Evolutionary conservation across 768 basidiomycete genomes (phyloP), one percentile per base, ranked within the genome.

Genomic region (Mrakia blollopis): DNA sequence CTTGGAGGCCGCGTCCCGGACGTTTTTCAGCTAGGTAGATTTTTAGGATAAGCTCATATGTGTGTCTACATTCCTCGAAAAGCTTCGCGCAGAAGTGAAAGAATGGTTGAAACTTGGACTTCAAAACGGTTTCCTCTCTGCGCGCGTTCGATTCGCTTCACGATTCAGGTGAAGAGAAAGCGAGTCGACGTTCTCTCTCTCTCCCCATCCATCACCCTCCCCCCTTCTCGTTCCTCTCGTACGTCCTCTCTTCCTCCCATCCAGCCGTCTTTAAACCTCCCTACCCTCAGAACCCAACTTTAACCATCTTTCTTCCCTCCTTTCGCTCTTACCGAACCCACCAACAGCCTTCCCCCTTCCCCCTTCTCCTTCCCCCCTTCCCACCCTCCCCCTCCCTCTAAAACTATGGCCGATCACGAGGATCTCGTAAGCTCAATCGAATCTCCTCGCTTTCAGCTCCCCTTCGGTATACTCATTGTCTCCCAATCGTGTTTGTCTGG

Each of bases 351-450:
- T n/a, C 69, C 25, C 61, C 61, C 28, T 60, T 41, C 60, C 41
- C 41, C 62, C 9, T 16, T 13, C 30, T n/a, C 41, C 28, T 63
- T 44, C 32, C 41, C 30, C 30, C 61, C 44, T 35, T 30, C 73
- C 32, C 68, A n/a, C 11, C 6, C 62, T 54, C 39, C 61, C 54
- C 44, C 50, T 37, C 30, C 32, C 39, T 30, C 32, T 39, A 77
- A 72, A 77, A 77, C 47, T 21, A 50, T 77, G 76, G 77, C 77
- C 65, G 77, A 78, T 57, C 73, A 78, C 77, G 77, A 78, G 62
- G 77, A 78, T 44, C 74, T 74, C 39, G 75, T 74, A 21, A 62
- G 73, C 67, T 32, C 47, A 14, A 2, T 28, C 14, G n/a, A 14
- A 35, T 37, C 9, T 41, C 23, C 18, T 18, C 10, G 32, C 9